Base-by-base conservation (phyloP, 2,329 filamentous ascomycete genomes). In the Cladophialophora carrionii region DNA sequence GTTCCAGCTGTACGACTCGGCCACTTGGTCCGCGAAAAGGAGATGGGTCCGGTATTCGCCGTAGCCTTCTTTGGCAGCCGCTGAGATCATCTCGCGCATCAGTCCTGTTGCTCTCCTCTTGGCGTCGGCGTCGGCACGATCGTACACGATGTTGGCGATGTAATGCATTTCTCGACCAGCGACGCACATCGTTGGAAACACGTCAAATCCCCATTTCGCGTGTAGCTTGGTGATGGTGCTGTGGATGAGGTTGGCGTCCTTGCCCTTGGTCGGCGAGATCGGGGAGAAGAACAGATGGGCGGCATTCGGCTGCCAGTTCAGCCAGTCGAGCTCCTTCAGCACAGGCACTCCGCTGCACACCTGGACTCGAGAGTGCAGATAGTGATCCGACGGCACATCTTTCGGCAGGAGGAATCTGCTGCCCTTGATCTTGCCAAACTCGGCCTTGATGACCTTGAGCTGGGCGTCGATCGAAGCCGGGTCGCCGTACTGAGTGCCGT, bases 21-120 rank as follows among this genome's bases (percentile, higher is more conserved):
- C 78, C 53, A 82, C 77, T 65, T 81, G 79, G 68, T 82, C 80
- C 69, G 78, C 77, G 43, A 81, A 75, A 2, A 78, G 72, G n/a
- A 82, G 64, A 72, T 82, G 81, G 4, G 80, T 82, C 34, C 80
- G 71, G 63, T 82, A 81, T 68, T 82, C 79, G 31, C 79, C 79
- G 71, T 77, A 81, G 2, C 80, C 80, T 32, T 77, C 69, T 14
- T 73, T 72, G 1, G 79, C 79, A n/a, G 73, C 73, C 37, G 78
- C 78, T n/a, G 74, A 72, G 52, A 76, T 75, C 71, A 76, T 73
- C 22, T 74, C 73, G 24, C 72, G 70, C 51, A 76, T 73, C 2
- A 73, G 72, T 46, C 67, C 68, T 46, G 73, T 72, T 12, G 74
- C 74, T n/a, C 66, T 65, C 7, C 63, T 65, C 56, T 72, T 71